A percentile compares a stretch with the other conserved stretches of the same genome.
phyloP scores from a whole-genome alignment of 2,329 filamentous ascomycete genomes.

The Cercospora nicotianae region DNA sequence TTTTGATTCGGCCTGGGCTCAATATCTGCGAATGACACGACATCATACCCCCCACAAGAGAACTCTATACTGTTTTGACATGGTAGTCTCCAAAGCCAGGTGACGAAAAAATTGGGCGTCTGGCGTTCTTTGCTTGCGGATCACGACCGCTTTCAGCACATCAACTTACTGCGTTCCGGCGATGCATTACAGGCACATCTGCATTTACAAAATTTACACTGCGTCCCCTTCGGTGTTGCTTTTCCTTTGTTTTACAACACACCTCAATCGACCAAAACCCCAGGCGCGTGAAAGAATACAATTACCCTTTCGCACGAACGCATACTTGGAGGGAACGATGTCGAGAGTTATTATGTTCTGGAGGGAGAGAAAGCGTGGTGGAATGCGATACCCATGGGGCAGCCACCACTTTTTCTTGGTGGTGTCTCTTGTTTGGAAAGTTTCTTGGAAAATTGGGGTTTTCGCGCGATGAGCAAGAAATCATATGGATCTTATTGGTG shows the following conservation, averaged over 20 bases:
- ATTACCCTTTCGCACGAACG: not conserved
- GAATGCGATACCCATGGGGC: not conserved
- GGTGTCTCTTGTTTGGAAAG: not conserved
- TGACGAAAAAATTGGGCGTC: not conserved
- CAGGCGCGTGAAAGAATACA: not conserved
- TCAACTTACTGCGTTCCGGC: slow-evolving; percentile 8
- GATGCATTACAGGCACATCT: slow-evolving; percentile 12
- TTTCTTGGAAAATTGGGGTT: not conserved
- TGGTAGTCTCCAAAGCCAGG: not conserved
- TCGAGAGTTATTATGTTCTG: not conserved
- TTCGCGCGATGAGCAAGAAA: not conserved
- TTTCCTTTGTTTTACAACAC: slow-evolving; percentile 2
- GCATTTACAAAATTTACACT: slow-evolving; percentile 3
- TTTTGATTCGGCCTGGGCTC: slow-evolving; percentile 4
- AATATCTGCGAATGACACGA: slow-evolving; percentile 6
- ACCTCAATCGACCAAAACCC: not conserved
- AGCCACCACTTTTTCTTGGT: not conserved
- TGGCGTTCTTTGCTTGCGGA: slow-evolving; percentile 1
- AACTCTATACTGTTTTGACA: not conserved
- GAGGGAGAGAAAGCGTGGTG: not conserved
- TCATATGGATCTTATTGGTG: not conserved
- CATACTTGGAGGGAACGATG: not conserved
- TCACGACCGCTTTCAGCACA: not conserved
- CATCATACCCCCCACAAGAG: slow-evolving; percentile 5
- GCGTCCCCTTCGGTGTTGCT: not conserved